Percentiles rank a stretch among this genome's conserved stretches.
phyloP scores from a whole-genome alignment of 2,329 filamentous ascomycete species.

The Botrytis aclada region DNA sequence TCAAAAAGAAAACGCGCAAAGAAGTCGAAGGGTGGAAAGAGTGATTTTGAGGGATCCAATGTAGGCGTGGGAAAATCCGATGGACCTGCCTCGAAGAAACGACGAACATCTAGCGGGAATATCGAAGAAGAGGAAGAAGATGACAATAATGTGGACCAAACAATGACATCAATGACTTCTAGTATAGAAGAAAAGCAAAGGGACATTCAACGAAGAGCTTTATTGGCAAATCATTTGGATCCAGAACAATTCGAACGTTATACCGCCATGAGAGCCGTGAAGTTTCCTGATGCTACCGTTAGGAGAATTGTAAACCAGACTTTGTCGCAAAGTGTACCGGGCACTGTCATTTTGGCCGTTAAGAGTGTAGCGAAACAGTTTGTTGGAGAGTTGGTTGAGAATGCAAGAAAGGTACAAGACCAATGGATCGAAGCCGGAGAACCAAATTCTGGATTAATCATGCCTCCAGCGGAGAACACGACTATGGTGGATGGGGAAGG shows the following conservation, averaged over 20 bases:
- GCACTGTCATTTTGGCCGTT: constrained; percentile 71
- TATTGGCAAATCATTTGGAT: constrained; percentile 64
- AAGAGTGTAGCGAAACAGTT: constrained; percentile 74
- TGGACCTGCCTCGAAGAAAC: constrained; percentile 43
- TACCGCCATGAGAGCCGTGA: constrained; percentile 67
- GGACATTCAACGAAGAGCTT: constrained; percentile 54
- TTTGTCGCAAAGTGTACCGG: constrained; percentile 73
- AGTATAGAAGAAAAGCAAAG: constrained; percentile 66
- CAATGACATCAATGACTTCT: constrained; percentile 46
- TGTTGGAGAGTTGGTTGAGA: constrained; percentile 71
- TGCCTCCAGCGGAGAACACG: constrained; percentile 38
- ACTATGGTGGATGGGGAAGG: constrained; percentile 20
- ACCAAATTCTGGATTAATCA: constrained; percentile 52
- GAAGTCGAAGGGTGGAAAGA: constrained; percentile 57
- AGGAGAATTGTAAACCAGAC: constrained; percentile 77
- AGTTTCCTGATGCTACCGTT: constrained; percentile 65
- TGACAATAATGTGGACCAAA: constrained; percentile 39
- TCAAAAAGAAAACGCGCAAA: constrained; percentile 60
- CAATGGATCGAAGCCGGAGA: constrained; percentile 66
- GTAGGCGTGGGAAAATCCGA: constrained; percentile 29
- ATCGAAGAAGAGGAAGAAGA: constrained; percentile 52
- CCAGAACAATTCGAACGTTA: constrained; percentile 66
- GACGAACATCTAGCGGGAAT: constrained; percentile 44
- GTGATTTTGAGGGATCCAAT: constrained; percentile 39
- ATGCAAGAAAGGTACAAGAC: constrained; percentile 65